These are phyloP conservation scores for Phytophthora podocarpi DNA, from an alignment of 352 stramenopile genomes.

Conservation along the genomic window DNA sequence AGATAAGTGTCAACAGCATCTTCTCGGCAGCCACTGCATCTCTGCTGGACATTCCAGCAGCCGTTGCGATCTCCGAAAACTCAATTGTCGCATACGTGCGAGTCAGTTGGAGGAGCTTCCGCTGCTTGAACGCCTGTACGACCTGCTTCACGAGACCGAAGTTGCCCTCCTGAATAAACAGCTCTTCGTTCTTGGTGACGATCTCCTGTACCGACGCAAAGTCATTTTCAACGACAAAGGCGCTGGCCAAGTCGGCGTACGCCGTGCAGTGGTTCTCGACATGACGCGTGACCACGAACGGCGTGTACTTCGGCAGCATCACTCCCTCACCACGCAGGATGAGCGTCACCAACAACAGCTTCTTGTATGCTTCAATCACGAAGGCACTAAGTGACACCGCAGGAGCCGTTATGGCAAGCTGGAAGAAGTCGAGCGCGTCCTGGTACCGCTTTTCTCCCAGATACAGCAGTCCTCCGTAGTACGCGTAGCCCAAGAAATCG, in stretches of 20 bases:
- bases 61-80: slow-evolving; percentile 59
- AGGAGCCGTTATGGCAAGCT: slow-evolving; percentile 74
- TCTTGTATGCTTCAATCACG: slow-evolving; percentile 86
- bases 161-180: slow-evolving; percentile 69
- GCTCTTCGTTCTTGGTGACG: slow-evolving; percentile 44
- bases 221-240: slow-evolving; percentile 56
- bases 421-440: slow-evolving; percentile 75
- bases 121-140: slow-evolving; percentile 65
- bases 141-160: slow-evolving; percentile 84
- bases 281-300: slow-evolving; percentile 75
- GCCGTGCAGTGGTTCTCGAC: slow-evolving; percentile 67
- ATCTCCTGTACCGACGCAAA: slow-evolving; percentile 37
- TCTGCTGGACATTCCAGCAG: slow-evolving; percentile 45
- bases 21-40: slow-evolving; percentile 54
- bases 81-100: slow-evolving; percentile 82
- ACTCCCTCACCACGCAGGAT: slow-evolving; percentile 57
- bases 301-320: slow-evolving; percentile 79
- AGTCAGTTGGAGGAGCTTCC: slow-evolving; percentile 77
- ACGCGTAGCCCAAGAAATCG: slow-evolving; percentile 84
- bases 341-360: slow-evolving; percentile 72
- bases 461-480: slow-evolving; percentile 81
- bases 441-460: slow-evolving; percentile 80
- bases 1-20: slow-evolving; percentile 65
- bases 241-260: slow-evolving; percentile 63
- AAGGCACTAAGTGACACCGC: slow-evolving; percentile 78